Evolutionary conservation across 352 stramenopile genomes (phyloP).

Genomic region (Phytophthora lateralis): DNA sequence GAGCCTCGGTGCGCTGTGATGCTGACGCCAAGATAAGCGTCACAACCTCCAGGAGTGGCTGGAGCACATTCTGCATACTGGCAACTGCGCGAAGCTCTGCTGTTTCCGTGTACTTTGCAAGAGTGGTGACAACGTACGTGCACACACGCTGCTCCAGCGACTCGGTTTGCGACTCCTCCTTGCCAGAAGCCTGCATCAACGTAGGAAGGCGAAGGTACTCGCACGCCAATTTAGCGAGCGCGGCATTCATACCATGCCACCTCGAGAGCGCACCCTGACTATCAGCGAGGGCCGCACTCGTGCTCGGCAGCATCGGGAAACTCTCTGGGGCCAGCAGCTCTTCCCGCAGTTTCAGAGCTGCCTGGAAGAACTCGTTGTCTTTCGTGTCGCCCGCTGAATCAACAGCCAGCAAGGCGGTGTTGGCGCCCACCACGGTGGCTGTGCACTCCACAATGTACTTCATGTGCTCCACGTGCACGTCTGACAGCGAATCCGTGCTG

Average conservation of each 20-base stretch:
- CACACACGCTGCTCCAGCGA: constrained; percentile 52
- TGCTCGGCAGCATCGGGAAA: constrained; percentile 68
- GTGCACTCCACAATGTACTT: constrained; percentile 78
- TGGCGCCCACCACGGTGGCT: constrained; percentile 62
- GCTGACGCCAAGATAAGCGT: constrained; percentile 44
- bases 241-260: constrained; percentile 79
- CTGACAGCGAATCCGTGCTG: constrained; percentile 55
- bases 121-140: constrained; percentile 60
- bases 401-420: constrained; percentile 31
- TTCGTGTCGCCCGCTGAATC: constrained; percentile 25
- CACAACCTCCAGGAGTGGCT: constrained; percentile 67
- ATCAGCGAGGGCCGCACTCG: constrained; percentile 51
- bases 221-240: constrained; percentile 71
- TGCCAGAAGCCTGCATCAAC: constrained; percentile 24
- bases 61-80: constrained; percentile 68
- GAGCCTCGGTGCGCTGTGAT: constrained; percentile 5
- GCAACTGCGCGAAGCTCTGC: constrained; percentile 61
- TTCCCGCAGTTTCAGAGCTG: constrained; percentile 57
- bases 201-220: constrained; percentile 46
- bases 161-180: constrained; percentile 15
- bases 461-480: constrained; percentile 78
- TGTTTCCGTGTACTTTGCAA: constrained; percentile 66
- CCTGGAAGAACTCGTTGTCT: constrained; percentile 33
- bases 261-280: constrained; percentile 46
- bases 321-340: constrained; percentile 50